A percentile compares a stretch with the other conserved stretches of the same genome.
phyloP scores from a whole-genome alignment of 116 monocot genomes.

The Papilionanthe hybrid region DNA sequence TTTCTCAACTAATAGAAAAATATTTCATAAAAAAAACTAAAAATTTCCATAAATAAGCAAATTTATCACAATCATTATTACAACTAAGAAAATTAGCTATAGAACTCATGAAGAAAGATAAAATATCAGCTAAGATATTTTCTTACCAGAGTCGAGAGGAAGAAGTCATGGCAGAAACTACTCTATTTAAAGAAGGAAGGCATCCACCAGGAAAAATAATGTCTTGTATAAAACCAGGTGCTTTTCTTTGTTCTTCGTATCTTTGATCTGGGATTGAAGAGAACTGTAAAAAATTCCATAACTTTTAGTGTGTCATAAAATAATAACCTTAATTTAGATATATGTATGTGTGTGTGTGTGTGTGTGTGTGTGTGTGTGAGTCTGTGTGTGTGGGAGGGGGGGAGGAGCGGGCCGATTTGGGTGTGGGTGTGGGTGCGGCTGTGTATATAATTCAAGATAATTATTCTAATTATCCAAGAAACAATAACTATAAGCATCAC shows the following conservation, averaged over 20 bases:
- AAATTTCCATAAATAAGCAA: neutral
- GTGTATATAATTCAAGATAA: no score
- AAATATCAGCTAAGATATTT: neutral
- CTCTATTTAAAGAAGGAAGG: constrained; percentile 77
- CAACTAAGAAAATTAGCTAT: neutral
- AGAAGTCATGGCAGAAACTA: constrained; percentile 86
- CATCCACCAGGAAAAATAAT: constrained; percentile 93
- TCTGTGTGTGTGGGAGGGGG: no score
- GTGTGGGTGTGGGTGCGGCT: no score
- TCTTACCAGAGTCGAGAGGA: constrained; percentile 74
- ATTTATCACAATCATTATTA: neutral
- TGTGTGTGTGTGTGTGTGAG: no score
- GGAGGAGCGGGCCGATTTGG: no score
- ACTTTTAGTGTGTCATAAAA: no score
- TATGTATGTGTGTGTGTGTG: no score
- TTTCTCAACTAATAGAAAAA: neutral
- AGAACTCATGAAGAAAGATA: neutral
- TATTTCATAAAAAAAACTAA: neutral
- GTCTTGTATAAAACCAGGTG: constrained; percentile 89
- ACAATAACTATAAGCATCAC: no score
- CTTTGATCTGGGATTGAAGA: constrained; percentile 87
- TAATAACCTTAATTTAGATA: no score
- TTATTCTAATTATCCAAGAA: no score
- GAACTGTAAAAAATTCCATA: constrained; percentile 40
- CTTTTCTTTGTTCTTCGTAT: constrained; percentile 83